Evolutionary conservation across 352 stramenopile species (phyloP), one percentile per base, ranked within the genome.

Genomic region (Phytophthora syringae): DNA sequence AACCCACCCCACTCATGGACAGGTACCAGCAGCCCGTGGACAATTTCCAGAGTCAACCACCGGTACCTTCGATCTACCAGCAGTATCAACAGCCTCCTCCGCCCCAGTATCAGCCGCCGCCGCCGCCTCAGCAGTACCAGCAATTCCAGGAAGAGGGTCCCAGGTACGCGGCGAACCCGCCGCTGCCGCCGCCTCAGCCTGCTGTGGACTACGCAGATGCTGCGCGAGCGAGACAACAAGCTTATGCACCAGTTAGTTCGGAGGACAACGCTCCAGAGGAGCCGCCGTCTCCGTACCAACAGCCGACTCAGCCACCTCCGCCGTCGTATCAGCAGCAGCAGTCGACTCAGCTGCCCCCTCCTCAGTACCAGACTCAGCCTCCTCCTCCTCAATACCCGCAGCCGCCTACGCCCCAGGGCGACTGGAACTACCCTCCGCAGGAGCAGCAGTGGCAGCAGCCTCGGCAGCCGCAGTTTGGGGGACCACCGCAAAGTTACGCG

Each of bases 201-300:
- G 21, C 59, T 32, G 45, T 58, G 9, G 59, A 71, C 49, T 86
- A 73, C 42, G 72, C 68, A 49, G 64, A 76, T 36, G 74, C 77
- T 44, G 37, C 67, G 34, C 67, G 67, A n/a, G 54, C 62, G 6
- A 74, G 77, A 58, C 69, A 83, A 47, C 70, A 76, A 37, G 72
- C 72, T 24, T 84, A 82, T 27, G 63, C 66, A 2, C 75, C 77
- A 56, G 56, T 80, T 24, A 47, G 52, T 7, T 52, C 59, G 15
- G 43, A 54, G 3, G 50, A 74, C 2, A 30, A 70, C 12, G 21
- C 37, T 5, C 16, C 45, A 7, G 43, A 66, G 22, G 22, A 56
- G 11, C 59, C 28, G 6, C 34, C 57, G 10, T 15, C 40, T 24
- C 22, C 39, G 3, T 63, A 64, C 12, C 39, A 50, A 42, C 56